Base-by-base conservation (phyloP, 371 early-diverging fungal species). In the Mortierella sp. region DNA sequence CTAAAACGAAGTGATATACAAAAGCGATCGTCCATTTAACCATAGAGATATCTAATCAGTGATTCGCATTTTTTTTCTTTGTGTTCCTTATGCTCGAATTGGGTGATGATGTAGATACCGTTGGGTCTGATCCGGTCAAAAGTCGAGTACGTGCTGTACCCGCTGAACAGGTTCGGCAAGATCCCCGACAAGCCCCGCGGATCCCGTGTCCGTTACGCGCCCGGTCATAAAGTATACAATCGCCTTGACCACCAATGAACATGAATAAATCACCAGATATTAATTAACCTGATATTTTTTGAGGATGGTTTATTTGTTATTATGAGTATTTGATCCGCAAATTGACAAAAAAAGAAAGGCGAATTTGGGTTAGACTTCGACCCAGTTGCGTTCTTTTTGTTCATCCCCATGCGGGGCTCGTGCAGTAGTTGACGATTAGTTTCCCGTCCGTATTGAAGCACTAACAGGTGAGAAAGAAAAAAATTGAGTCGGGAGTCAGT, bases 321-420 rank as follows among this genome's bases (percentile, higher is more conserved):
- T 68, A 31, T 69, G 6, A n/a, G 50, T 40, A 34, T 66, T 73
- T 79, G 69, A 66, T 73, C 70, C 67, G 10, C 43, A 31, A 29
- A 16, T 16, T 31, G 13, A 2, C 11, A 16, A 41, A 34, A 40
- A 24, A 40, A 31, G 22, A 22, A 3, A 31, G 61, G 22, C 8
- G 19, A 7, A 41, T 29, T 44, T 2, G 22, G 13, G 4, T 31
- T 6, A 13, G 3, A 10, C 34, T 55, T 55, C 13, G 43, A 24
- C 9, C 22, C 31, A 31, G 13, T 45, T 31, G 34, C 34, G 31
- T 29, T 44, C 13, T 44, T 22, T 26, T 70, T 16, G 8, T 31
- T 91, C 80, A 96, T 34, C 97, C 97, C 96, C 96, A 97, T 63
- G 96, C 97, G 4, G 94, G 94, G 11, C 95, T 95, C 14, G 94